phyloP scores from a whole-genome alignment of 306 rosid genomes.

The Vachellia pachyceras region DNA sequence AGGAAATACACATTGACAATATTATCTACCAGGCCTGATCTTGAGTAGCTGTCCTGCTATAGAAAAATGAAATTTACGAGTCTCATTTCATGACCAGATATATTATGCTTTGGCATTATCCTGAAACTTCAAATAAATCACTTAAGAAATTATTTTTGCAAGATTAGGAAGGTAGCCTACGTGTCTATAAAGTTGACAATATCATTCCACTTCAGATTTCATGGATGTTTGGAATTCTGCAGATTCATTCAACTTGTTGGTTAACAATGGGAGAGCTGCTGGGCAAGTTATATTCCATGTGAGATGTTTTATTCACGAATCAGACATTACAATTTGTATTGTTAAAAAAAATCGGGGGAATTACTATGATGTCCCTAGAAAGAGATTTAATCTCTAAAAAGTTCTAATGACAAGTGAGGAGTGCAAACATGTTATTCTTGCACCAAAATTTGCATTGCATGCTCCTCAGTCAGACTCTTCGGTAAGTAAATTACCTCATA shows the following conservation, averaged over 20 bases:
- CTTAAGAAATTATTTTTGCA: background rate
- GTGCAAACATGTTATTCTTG: too few species aligned
- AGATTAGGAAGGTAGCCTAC: background rate
- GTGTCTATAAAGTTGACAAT: slow-evolving; percentile 1
- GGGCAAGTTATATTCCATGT: slow-evolving; percentile 99
- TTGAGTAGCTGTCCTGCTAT: background rate
- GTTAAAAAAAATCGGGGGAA: too few species aligned
- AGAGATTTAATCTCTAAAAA: too few species aligned
- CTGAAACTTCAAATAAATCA: background rate
- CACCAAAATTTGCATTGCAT: too few species aligned
- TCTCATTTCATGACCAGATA: background rate
- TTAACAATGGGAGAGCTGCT: slow-evolving; percentile 87
- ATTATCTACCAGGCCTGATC: background rate
- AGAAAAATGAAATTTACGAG: background rate
- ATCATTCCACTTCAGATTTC: slow-evolving; percentile 15
- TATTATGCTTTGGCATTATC: background rate
- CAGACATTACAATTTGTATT: background rate
- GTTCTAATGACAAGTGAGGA: too few species aligned
- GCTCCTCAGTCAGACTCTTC: too few species aligned
- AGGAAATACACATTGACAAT: background rate
- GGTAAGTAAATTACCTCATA: too few species aligned
- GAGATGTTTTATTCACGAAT: slow-evolving; percentile 36
- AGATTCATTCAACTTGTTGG: slow-evolving; percentile 93
- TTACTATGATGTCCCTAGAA: too few species aligned
- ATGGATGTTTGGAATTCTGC: slow-evolving; percentile 47